Evolutionary conservation across 306 rosid genomes (phyloP).

Genomic region (Quercus mongolica): DNA sequence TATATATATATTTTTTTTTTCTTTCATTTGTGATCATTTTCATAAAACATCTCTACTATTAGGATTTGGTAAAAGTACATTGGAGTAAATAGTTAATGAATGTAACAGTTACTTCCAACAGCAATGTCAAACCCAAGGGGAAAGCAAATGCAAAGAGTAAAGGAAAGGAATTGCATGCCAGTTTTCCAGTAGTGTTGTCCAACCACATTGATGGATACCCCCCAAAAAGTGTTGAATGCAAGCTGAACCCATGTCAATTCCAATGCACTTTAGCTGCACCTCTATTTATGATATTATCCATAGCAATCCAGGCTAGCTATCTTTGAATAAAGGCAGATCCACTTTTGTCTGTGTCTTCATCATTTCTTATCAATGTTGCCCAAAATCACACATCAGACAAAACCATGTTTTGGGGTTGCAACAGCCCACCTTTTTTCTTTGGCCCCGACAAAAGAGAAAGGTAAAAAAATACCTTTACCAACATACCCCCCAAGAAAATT

Average conservation of each 20-base stretch:
- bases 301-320: not conserved
- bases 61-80: too few relatives aligned
- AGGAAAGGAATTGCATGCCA: not conserved
- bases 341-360: not conserved
- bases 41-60: too few relatives aligned
- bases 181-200: not conserved
- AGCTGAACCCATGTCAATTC: not conserved
- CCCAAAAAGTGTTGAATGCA: not conserved
- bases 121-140: not conserved
- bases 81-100: too few relatives aligned
- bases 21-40: too few relatives aligned
- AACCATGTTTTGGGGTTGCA: not conserved
- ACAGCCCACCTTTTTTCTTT: constrained; percentile 2
- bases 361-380: constrained; percentile 1
- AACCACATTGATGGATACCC: not conserved
- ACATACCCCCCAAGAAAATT: too few relatives aligned
- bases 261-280: not conserved
- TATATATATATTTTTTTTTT: too few relatives aligned
- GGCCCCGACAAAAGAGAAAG: not conserved
- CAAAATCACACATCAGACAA: not conserved
- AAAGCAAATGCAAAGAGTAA: not conserved
- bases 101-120: too few relatives aligned
- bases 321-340: not conserved
- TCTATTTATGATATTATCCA: too few relatives aligned
- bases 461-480: not conserved